Evolutionary conservation across 345 rosid species (phyloP).

Genomic region (Lenwebbia sp.): DNA sequence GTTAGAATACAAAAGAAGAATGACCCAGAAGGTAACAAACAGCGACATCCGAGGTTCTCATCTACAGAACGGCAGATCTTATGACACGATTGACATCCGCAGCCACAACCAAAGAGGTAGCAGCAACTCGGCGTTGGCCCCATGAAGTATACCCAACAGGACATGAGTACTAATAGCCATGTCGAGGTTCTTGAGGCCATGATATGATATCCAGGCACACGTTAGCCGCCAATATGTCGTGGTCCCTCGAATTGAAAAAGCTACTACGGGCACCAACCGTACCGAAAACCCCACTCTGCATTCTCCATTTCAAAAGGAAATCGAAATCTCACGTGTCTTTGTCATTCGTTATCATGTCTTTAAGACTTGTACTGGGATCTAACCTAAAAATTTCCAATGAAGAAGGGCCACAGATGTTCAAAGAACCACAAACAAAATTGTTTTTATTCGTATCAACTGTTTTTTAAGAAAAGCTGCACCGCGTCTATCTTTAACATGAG

Average conservation of each 20-base stretch:
- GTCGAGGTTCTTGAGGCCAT: neutral
- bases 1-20: neutral
- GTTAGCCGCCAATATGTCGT: neutral
- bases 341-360: neutral
- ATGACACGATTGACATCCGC: neutral
- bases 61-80: neutral
- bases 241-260: neutral
- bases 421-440: neutral
- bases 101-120: neutral
- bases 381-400: neutral
- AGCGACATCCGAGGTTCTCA: neutral
- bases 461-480: neutral
- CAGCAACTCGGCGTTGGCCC: neutral
- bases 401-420: neutral
- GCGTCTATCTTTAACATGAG: neutral
- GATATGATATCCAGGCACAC: neutral
- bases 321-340: neutral
- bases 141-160: neutral
- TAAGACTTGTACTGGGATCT: neutral
- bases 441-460: neutral
- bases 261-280: neutral
- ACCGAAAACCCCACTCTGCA: neutral
- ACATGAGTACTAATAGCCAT: neutral
- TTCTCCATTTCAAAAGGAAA: neutral
- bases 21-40: neutral